A percentile compares a stretch with the other conserved stretches of the same genome.
phyloP scores from a whole-genome alignment of 352 stramenopile genomes.

The Pythium scleroteichum region DNA sequence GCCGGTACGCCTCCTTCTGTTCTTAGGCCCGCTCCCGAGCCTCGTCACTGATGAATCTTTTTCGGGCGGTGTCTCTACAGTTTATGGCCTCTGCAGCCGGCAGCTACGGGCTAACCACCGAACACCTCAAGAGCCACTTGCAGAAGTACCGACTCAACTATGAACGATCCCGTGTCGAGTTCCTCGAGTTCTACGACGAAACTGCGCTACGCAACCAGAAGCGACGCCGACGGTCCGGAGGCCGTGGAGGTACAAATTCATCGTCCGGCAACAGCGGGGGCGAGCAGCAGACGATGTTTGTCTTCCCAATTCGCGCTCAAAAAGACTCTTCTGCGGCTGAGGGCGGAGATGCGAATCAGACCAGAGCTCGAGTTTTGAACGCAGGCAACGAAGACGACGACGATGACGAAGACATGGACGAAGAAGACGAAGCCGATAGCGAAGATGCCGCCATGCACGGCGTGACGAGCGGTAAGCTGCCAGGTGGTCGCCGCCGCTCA shows the following conservation, averaged over 20 bases:
- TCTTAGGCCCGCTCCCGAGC: not conserved
- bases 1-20: conserved; percentile 37
- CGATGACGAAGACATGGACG: conserved; percentile 19
- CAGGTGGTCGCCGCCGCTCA: conserved; percentile 4
- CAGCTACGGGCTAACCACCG: conserved; percentile 67
- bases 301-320: conserved; percentile 67
- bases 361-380: conserved; percentile 5
- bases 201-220: conserved; percentile 71
- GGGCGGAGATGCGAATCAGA: conserved; percentile 2
- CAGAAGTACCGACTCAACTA: conserved; percentile 90
- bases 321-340: not conserved
- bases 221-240: conserved; percentile 41
- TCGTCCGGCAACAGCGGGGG: not conserved
- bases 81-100: conserved; percentile 66
- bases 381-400: conserved; percentile 15
- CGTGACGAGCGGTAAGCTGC: not conserved
- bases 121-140: conserved; percentile 86
- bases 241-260: conserved; percentile 10
- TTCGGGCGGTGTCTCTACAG: conserved; percentile 22
- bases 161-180: conserved; percentile 76
- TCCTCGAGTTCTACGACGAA: conserved; percentile 83
- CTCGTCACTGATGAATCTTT: conserved; percentile 3
- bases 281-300: conserved; percentile 74
- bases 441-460: conserved; percentile 17
- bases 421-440: conserved; percentile 24